Percentiles rank a stretch among this genome's conserved stretches.
These are phyloP conservation scores for Ceratobasidium sp. DNA, from an alignment of 1,284 basidiomycete genomes.

Conservation along the genomic window DNA sequence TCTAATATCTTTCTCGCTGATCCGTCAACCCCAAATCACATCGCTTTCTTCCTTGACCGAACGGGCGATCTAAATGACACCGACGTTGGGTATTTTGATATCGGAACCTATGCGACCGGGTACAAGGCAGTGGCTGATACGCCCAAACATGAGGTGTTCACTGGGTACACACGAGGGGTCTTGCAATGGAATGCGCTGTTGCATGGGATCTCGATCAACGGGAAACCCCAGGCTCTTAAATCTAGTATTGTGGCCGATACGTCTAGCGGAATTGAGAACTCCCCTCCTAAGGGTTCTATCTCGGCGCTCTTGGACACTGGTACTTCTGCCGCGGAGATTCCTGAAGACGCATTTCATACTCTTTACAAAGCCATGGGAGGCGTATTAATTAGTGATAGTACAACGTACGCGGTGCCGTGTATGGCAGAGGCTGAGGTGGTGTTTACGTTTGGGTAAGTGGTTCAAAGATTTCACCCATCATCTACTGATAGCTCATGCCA, in stretches of 20 bases:
- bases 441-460: constrained; percentile 21
- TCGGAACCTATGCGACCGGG: constrained; percentile 27
- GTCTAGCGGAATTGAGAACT: neutral
- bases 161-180: neutral
- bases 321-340: constrained; percentile 20
- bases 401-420: constrained; percentile 17
- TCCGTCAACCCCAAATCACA: constrained; percentile 29
- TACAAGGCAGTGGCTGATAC: constrained; percentile 13
- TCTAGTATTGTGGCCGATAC: neutral
- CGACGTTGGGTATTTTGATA: constrained; percentile 22
- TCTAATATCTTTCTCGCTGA: constrained; percentile 23
- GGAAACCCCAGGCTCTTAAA: neutral
- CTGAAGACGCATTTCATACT: neutral
- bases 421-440: constrained; percentile 1
- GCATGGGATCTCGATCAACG: constrained; percentile 1
- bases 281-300: constrained; percentile 10
- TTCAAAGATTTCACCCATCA: too few relatives aligned
- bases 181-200: constrained; percentile 20
- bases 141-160: constrained; percentile 11
- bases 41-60: constrained; percentile 34
- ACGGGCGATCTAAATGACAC: constrained; percentile 29
- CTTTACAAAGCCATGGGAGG: constrained; percentile 23
- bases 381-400: neutral
- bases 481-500: neutral
- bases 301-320: constrained; percentile 31